A percentile compares a stretch with the other conserved stretches of the same genome.
phyloP scores from a whole-genome alignment of 2,329 filamentous ascomycete species.

The Septoria petroselini region DNA sequence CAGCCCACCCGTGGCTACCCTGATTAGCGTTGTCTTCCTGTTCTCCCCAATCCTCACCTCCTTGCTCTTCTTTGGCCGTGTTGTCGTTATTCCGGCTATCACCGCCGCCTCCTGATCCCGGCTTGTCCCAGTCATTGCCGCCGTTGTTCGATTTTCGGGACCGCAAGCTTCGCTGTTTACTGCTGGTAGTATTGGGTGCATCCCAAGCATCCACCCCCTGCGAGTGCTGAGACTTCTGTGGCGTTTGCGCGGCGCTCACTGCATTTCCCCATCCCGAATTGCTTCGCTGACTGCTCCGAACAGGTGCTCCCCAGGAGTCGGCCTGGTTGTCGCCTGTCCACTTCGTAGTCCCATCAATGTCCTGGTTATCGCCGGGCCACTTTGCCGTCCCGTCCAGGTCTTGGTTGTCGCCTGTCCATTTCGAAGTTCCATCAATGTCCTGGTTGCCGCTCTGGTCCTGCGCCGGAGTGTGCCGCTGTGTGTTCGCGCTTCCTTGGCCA shows the following conservation, averaged over 20 bases:
- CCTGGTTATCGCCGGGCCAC: not conserved
- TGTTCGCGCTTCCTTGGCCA: not conserved
- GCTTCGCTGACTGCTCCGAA: not conserved
- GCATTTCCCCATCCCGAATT: not conserved
- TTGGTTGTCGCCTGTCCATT: slow-evolving; percentile 4
- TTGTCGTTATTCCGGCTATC: not conserved
- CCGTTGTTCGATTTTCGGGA: not conserved
- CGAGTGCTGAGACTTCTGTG: not conserved
- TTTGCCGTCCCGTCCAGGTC: not conserved
- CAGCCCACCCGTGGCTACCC: not conserved
- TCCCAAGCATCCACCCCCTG: not conserved
- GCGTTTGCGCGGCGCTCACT: not conserved
- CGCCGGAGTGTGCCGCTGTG: not conserved
- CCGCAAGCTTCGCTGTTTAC: not conserved
- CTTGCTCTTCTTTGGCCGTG: not conserved
- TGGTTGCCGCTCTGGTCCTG: slow-evolving; percentile 2
- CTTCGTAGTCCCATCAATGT: not conserved
- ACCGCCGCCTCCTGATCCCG: not conserved
- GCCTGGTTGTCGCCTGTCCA: not conserved
- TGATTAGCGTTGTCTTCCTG: not conserved
- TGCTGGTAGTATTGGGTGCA: not conserved
- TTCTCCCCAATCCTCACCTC: slow-evolving; percentile 1
- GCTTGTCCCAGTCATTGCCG: slow-evolving; percentile 2
- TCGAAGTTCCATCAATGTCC: slow-evolving; percentile 16
- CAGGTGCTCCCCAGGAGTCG: slow-evolving; percentile 1